Conservation (phyloP, 2,329 filamentous ascomycete genomes). For the Claviceps africana region DNA sequence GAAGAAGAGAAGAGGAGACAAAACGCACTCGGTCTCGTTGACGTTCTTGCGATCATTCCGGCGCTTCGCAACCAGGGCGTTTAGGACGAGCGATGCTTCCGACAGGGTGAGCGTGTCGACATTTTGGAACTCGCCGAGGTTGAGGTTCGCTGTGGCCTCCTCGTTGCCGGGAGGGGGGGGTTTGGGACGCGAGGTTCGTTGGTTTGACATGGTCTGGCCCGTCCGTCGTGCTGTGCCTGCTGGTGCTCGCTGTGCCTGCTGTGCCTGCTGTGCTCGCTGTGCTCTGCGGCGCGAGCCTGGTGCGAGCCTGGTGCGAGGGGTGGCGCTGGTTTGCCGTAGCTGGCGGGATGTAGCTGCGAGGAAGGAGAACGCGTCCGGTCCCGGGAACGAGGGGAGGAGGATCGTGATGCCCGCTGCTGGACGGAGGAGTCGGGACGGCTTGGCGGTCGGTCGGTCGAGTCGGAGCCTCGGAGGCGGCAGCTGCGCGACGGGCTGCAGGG, state of each 20-base stretch:
- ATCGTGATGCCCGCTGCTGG: not conserved
- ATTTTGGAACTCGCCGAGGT: slow-evolving; percentile 84
- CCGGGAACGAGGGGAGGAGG: not conserved
- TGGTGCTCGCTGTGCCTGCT: not conserved
- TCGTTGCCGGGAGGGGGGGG: slow-evolving; percentile 65
- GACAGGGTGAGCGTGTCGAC: slow-evolving; percentile 86
- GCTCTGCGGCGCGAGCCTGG: not conserved
- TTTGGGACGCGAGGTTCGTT: slow-evolving; percentile 50
- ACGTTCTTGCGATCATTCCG: slow-evolving; percentile 67
- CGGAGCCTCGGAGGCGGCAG: not conserved
- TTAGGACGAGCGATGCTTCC: slow-evolving; percentile 83
- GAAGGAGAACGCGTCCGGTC: not conserved
- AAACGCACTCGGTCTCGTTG: slow-evolving; percentile 65
- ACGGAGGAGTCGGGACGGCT: not conserved
- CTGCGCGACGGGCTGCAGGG: not conserved
- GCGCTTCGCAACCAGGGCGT: slow-evolving; percentile 71
- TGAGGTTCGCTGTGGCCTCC: slow-evolving; percentile 67
- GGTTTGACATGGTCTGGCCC: slow-evolving; percentile 16
- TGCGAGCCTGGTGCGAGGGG: no score
- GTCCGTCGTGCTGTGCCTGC: not conserved
- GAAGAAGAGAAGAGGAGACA: not conserved
- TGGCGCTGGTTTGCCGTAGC: not conserved
- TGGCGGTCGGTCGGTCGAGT: not conserved
- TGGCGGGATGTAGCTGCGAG: not conserved
- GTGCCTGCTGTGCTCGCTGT: not conserved